Percentiles rank a stretch among this genome's conserved stretches.
Conservation (phyloP, 2,329 filamentous ascomycete genomes). For the Exophiala xenobiotica region DNA sequence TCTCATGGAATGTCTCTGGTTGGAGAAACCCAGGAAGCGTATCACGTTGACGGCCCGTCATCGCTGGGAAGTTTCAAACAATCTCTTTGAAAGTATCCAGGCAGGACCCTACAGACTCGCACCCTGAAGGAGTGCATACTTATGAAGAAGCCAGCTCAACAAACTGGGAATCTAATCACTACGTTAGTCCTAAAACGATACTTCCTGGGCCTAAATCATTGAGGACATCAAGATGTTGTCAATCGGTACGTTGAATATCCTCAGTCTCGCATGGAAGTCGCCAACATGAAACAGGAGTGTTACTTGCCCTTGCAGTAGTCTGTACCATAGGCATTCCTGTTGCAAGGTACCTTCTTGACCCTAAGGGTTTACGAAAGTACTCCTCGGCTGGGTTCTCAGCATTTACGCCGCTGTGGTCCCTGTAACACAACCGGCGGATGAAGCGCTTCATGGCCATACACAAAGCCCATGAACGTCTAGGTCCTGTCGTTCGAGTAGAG, state of each 20-base stretch:
- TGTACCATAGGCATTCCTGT: not conserved
- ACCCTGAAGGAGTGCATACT: too few species aligned
- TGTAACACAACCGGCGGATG: not conserved
- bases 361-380: not conserved
- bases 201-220: too few species aligned
- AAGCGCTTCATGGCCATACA: not conserved
- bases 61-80: too few species aligned
- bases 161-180: too few species aligned
- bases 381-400: not conserved
- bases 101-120: too few species aligned
- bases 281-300: not conserved
- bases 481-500: not conserved
- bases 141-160: too few species aligned
- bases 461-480: not conserved
- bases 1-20: too few species aligned
- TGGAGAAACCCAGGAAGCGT: too few species aligned
- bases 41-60: too few species aligned
- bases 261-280: not conserved
- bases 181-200: too few species aligned
- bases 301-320: not conserved
- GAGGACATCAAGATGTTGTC: not conserved
- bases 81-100: too few species aligned
- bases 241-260: not conserved
- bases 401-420: not conserved
- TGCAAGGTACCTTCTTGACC: not conserved